These are phyloP conservation scores for Yamadazyma ubonensis DNA, from an alignment of 805 yeast species.

Conservation along the genomic window DNA sequence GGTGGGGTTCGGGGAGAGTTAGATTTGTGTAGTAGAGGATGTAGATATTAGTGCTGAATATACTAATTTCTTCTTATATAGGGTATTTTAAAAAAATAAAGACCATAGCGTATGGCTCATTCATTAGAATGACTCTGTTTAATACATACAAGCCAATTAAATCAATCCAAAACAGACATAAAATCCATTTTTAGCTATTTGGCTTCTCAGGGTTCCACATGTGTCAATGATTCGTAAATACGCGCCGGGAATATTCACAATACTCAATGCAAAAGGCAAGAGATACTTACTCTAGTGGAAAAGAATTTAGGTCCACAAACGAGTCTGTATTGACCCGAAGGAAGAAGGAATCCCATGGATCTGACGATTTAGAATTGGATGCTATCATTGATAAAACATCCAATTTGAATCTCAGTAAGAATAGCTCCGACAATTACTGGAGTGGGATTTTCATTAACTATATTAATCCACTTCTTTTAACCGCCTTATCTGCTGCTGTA, in stretches of 20 bases:
- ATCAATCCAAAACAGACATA: too few species aligned
- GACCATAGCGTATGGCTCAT: too few species aligned
- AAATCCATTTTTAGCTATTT: neutral
- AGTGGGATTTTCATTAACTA: conserved; percentile 14
- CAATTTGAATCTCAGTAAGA: conserved; percentile 15
- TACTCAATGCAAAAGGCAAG: conserved; percentile 3
- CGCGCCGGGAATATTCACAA: conserved; percentile 1
- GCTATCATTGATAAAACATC: conserved; percentile 23
- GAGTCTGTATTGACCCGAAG: neutral
- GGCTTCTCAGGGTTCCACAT: neutral
- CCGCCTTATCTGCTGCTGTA: conserved; percentile 41
- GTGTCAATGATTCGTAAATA: neutral
- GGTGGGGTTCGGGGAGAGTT: too few species aligned
- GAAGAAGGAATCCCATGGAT: neutral
- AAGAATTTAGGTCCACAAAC: neutral
- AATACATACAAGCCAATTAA: too few species aligned
- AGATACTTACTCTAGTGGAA: conserved; percentile 6
- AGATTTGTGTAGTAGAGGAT: too few species aligned
- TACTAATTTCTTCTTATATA: too few species aligned
- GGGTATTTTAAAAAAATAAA: too few species aligned
- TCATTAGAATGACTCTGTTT: too few species aligned
- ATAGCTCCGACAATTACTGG: conserved; percentile 7
- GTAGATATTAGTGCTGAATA: too few species aligned
- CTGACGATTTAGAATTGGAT: conserved; percentile 19
- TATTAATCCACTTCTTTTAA: conserved; percentile 33